These are phyloP conservation scores for Gossypium bickii DNA, from an alignment of 345 rosid genomes.

Conservation along the genomic window DNA sequence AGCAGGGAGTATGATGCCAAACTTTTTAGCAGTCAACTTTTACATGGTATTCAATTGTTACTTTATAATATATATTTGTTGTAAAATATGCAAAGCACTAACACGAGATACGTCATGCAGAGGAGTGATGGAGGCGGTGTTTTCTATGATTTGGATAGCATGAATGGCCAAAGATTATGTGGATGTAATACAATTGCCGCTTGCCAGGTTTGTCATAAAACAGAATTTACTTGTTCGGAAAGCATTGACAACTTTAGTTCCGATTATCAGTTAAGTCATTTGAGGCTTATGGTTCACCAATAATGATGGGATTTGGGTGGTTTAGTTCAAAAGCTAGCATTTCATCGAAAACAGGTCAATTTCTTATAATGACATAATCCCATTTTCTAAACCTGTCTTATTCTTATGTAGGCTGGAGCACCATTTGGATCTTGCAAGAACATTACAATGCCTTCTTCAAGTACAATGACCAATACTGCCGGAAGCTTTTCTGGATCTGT, in stretches of 20 bases:
- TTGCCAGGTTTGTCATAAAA: conserved; percentile 62
- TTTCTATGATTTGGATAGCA: conserved; percentile 58
- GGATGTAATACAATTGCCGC: conserved; percentile 74
- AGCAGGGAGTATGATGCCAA: conserved; percentile 77
- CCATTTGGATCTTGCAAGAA: conserved; percentile 88
- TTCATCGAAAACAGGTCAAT: background rate
- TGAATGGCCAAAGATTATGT: conserved; percentile 79
- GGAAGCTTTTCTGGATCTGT: conserved; percentile 90
- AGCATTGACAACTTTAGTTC: conserved; percentile 1
- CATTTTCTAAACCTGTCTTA: conserved; percentile 14
- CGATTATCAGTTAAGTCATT: background rate
- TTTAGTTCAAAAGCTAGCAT: background rate
- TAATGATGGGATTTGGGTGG: background rate
- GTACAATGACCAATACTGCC: conserved; percentile 41
- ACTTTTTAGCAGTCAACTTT: conserved; percentile 90
- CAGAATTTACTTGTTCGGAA: conserved; percentile 4
- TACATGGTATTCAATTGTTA: conserved; percentile 62
- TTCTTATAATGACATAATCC: background rate
- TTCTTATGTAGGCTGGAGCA: conserved; percentile 63
- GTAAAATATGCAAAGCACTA: conserved; percentile 15
- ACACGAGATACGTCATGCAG: conserved; percentile 38
- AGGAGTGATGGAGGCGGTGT: conserved; percentile 97
- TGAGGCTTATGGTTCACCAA: background rate
- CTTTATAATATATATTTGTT: background rate
- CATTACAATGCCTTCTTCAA: conserved; percentile 40